phyloP scores from a whole-genome alignment of 208 protist species.

The Blastocrithidia nonstop region DNA sequence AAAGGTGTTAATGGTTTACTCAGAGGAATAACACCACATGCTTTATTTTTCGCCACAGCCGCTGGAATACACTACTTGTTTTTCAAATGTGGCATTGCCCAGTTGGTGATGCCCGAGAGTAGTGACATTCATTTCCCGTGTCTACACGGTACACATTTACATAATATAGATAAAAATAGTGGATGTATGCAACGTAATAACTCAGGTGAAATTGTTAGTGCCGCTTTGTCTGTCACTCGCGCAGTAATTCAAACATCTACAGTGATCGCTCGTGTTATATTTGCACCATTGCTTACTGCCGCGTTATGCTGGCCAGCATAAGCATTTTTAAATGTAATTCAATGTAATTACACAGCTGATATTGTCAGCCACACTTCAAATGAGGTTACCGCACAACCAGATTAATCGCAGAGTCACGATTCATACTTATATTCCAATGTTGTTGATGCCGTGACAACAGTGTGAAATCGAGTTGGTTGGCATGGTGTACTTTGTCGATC shows the following conservation, averaged over 20 bases:
- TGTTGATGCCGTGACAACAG: neutral
- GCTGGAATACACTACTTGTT: neutral
- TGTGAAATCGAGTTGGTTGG: conserved; percentile 3
- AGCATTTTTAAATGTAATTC: conserved; percentile 7
- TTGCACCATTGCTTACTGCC: conserved; percentile 1
- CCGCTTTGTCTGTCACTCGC: too few species aligned
- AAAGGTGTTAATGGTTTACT: neutral
- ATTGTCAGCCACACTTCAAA: neutral
- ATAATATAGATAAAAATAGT: too few species aligned
- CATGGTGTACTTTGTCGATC: conserved; percentile 6
- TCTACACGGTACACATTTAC: too few species aligned
- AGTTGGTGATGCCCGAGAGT: neutral
- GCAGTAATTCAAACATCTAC: too few species aligned
- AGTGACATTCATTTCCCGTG: too few species aligned
- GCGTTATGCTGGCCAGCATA: conserved; percentile 13
- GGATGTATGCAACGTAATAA: too few species aligned
- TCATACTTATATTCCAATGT: conserved; percentile 4
- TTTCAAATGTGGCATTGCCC: neutral
- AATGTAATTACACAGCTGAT: conserved; percentile 13
- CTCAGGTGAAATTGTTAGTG: too few species aligned
- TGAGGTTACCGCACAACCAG: neutral
- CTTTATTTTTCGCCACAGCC: neutral
- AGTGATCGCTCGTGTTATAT: conserved; percentile 2
- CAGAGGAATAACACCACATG: neutral
- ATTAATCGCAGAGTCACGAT: neutral